These are phyloP conservation scores for Angophora floribunda DNA, from an alignment of 345 rosid genomes.

Conservation along the genomic window DNA sequence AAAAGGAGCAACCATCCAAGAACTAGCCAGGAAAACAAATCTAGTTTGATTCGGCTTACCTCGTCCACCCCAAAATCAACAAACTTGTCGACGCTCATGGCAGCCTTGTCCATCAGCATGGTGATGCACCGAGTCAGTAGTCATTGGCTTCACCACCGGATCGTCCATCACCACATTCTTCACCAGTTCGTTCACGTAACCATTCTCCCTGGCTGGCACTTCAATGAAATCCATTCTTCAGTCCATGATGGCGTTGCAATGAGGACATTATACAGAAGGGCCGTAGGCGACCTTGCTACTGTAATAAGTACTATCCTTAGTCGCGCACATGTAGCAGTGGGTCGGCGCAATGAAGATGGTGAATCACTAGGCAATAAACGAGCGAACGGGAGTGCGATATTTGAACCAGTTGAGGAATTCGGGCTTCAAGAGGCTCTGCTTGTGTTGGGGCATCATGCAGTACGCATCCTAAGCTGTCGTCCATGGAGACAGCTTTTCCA, in stretches of 20 bases:
- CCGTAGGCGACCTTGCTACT: neutral
- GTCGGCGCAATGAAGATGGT: neutral
- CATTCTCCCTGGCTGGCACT: neutral
- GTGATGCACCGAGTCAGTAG: conserved; percentile 5
- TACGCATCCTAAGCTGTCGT: neutral
- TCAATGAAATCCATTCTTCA: neutral
- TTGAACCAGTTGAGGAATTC: neutral
- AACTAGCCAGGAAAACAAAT: neutral
- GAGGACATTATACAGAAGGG: neutral
- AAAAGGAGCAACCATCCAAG: neutral
- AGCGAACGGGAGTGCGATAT: neutral
- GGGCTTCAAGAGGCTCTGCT: neutral
- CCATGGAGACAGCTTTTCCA: neutral
- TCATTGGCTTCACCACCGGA: conserved; percentile 10
- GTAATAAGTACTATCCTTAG: too few relatives aligned
- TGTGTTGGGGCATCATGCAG: neutral
- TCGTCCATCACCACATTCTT: conserved; percentile 23
- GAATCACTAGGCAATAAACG: neutral
- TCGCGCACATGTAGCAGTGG: too few relatives aligned
- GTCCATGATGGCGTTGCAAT: neutral
- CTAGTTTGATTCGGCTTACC: neutral
- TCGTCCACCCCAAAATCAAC: conserved; percentile 2
- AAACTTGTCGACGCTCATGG: conserved; percentile 4
- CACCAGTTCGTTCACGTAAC: conserved; percentile 11
- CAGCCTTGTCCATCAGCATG: conserved; percentile 7